phyloP scores from a whole-genome alignment of 179 eudicot species.

The Vitellaria paradoxa region DNA sequence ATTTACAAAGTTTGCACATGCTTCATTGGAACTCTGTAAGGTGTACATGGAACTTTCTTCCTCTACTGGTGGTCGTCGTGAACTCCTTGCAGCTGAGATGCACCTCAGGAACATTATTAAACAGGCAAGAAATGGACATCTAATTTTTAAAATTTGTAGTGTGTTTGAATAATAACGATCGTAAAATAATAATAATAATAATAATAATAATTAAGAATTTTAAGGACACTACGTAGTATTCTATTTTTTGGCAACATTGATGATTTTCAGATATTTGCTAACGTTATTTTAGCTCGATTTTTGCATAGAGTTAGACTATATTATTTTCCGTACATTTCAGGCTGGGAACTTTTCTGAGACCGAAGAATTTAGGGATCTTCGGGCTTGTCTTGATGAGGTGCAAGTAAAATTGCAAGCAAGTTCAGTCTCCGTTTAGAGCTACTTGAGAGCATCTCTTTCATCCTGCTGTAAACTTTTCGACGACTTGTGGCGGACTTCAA shows the following conservation, averaged over 20 bases:
- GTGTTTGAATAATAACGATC: background rate
- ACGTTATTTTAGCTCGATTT: background rate
- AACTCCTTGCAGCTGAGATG: conserved; percentile 83
- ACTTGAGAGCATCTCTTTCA: background rate
- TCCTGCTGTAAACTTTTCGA: background rate
- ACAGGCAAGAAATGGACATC: conserved; percentile 45
- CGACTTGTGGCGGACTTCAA: background rate
- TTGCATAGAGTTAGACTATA: background rate
- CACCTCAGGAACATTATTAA: conserved; percentile 75
- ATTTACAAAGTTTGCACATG: conserved; percentile 76
- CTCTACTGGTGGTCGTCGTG: conserved; percentile 46
- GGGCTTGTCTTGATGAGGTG: conserved; percentile 54
- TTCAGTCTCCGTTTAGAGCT: conserved; percentile 18
- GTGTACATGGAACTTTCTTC: conserved; percentile 64
- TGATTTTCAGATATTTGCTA: background rate
- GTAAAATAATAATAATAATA: too few species aligned
- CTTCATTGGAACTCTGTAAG: conserved; percentile 83
- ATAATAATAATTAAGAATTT: too few species aligned
- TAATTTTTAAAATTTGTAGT: background rate
- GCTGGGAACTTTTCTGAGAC: conserved; percentile 55
- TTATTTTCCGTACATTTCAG: conserved; percentile 30
- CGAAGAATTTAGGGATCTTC: conserved; percentile 63
- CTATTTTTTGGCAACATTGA: background rate
- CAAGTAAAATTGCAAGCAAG: conserved; percentile 38
- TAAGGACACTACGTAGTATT: background rate